phyloP scores from a whole-genome alignment of 768 basidiomycete genomes.

The Tulasnella sp. region DNA sequence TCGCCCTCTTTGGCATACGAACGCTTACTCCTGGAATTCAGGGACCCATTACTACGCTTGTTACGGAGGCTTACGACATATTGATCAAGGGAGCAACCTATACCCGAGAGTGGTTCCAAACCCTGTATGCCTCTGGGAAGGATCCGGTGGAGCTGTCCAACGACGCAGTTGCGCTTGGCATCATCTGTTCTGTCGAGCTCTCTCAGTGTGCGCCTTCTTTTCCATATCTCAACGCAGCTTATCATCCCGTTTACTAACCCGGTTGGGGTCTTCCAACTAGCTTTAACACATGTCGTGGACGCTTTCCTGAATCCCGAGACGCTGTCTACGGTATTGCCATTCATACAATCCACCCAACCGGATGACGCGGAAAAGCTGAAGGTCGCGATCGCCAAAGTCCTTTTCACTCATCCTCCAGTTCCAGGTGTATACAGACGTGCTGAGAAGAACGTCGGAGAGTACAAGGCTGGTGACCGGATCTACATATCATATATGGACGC shows the following conservation, averaged over 20 bases:
- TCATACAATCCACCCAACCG: neutral
- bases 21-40: neutral
- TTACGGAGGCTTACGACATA: constrained; percentile 38
- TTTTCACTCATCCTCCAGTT: constrained; percentile 67
- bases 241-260: neutral
- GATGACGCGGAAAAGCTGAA: constrained; percentile 32
- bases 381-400: constrained; percentile 53
- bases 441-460: constrained; percentile 30
- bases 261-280: constrained; percentile 27
- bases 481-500: constrained; percentile 54
- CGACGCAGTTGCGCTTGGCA: constrained; percentile 57
- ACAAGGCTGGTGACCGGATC: constrained; percentile 39
- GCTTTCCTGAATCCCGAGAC: constrained; percentile 38
- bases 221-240: neutral
- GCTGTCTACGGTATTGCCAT: neutral
- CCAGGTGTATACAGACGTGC: constrained; percentile 50
- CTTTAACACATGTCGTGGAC: constrained; percentile 54
- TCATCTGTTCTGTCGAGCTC: constrained; percentile 56
- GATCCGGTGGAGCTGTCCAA: constrained; percentile 51
- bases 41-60: neutral
- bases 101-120: constrained; percentile 35
- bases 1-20: too few species aligned
- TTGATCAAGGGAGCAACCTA: constrained; percentile 57
- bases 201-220: constrained; percentile 47
- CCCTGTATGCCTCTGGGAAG: constrained; percentile 37